Conservation (phyloP, 148 eudicot genomes). For the Silene latifolia region DNA sequence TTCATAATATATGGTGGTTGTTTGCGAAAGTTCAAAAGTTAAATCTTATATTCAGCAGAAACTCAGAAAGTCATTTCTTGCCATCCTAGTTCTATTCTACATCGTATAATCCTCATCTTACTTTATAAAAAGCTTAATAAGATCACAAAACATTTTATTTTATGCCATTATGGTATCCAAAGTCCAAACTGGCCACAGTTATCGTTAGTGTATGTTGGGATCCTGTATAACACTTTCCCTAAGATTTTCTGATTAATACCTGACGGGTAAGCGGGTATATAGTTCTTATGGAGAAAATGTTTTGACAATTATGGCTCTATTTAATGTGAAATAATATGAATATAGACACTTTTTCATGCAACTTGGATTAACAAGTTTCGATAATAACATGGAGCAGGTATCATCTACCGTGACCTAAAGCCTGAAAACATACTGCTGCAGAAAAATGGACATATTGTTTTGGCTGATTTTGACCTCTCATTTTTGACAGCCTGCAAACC, state of each 20-base stretch:
- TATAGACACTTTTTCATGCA: not conserved
- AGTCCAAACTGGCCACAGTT: not conserved
- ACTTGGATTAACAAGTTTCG: slow-evolving; percentile 4
- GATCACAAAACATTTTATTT: too few species aligned
- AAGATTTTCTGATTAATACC: not conserved
- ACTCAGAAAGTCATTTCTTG: too few species aligned
- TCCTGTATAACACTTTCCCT: too few species aligned
- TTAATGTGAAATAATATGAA: not conserved
- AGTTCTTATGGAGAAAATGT: not conserved
- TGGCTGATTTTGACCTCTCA: slow-evolving; percentile 96
- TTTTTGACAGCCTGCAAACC: slow-evolving; percentile 76
- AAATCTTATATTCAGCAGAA: too few species aligned
- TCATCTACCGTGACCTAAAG: slow-evolving; percentile 90
- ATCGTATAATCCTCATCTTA: too few species aligned
- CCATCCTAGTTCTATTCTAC: too few species aligned
- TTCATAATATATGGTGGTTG: too few species aligned
- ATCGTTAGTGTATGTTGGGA: too few species aligned
- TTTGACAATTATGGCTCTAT: not conserved
- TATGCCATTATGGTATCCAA: too few species aligned
- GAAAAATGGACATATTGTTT: slow-evolving; percentile 72
- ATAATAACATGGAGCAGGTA: slow-evolving; percentile 47
- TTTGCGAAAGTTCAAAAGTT: too few species aligned
- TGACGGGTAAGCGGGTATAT: not conserved
- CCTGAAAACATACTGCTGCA: slow-evolving; percentile 94
- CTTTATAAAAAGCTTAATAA: too few species aligned